phyloP scores from a whole-genome alignment of 768 basidiomycete genomes.

The Dacryopinax spathularia region DNA sequence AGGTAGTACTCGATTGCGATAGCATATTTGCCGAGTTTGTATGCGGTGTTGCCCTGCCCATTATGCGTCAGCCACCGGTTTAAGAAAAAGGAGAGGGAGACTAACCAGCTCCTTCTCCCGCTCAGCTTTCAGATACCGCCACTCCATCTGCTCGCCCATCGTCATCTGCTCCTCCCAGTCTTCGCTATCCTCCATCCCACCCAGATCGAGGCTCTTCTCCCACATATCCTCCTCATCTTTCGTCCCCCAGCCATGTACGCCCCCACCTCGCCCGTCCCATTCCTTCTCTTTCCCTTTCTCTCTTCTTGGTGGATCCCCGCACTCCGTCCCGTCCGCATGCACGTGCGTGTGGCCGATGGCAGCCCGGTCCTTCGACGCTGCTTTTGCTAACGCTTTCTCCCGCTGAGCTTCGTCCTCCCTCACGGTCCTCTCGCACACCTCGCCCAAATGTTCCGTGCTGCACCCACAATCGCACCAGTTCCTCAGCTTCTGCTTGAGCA shows the following conservation, averaged over 20 bases:
- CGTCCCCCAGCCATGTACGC: conserved; percentile 59
- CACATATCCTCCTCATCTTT: conserved; percentile 64
- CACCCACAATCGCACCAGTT: conserved; percentile 71
- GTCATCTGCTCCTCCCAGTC: conserved; percentile 42
- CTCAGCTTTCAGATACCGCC: conserved; percentile 55
- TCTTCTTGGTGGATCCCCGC: background rate
- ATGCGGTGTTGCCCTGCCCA: conserved; percentile 50
- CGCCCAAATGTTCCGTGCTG: conserved; percentile 61
- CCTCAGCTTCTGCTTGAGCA: conserved; percentile 56
- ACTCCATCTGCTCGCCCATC: conserved; percentile 60
- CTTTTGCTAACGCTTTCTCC: conserved; percentile 24
- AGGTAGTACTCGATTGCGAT: conserved; percentile 45
- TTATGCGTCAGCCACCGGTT: no score
- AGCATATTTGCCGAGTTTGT: conserved; percentile 46
- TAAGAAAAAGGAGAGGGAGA: no score
- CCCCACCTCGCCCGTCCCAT: conserved; percentile 59
- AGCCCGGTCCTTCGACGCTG: background rate
- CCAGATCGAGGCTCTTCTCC: conserved; percentile 57
- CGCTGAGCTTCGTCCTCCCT: conserved; percentile 53
- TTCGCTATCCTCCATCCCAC: conserved; percentile 20
- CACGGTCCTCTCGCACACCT: conserved; percentile 62
- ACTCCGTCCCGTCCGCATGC: background rate
- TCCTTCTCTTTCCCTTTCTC: conserved; percentile 48
- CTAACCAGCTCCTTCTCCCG: conserved; percentile 53
- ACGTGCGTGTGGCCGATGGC: background rate